These are phyloP conservation scores for Castanea sativa DNA, from an alignment of 306 rosid species.

Conservation along the genomic window DNA sequence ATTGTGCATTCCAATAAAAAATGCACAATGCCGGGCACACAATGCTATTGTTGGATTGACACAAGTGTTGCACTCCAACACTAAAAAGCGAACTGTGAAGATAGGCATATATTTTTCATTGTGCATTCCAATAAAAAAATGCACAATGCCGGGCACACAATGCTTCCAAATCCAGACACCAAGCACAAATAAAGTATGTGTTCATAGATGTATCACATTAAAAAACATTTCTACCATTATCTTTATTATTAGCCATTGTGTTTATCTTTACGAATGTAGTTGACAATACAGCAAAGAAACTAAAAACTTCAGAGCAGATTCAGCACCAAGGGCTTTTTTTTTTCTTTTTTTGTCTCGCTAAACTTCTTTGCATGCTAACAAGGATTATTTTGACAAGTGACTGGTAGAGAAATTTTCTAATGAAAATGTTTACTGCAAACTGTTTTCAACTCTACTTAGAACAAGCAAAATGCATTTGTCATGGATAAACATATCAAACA, in stretches of 20 bases:
- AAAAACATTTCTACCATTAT: neutral
- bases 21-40: neutral
- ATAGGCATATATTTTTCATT: too few relatives aligned
- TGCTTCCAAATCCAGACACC: conserved; percentile 2
- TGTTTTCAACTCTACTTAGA: neutral
- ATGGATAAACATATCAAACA: neutral
- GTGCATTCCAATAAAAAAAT: neutral
- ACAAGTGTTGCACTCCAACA: too few relatives aligned
- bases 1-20: neutral
- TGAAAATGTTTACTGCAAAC: neutral
- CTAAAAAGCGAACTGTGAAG: too few relatives aligned
- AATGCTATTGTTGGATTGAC: too few relatives aligned
- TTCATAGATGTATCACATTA: neutral
- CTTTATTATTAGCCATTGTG: conserved; percentile 2
- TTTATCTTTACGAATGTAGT: neutral
- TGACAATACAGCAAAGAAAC: neutral
- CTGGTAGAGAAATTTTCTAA: neutral
- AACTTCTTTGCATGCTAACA: neutral
- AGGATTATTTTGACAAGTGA: neutral
- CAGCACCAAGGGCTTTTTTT: too few relatives aligned
- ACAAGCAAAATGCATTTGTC: neutral
- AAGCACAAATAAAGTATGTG: neutral
- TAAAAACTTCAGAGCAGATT: neutral
- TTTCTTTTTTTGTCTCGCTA: neutral
- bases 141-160: neutral